Conservation (phyloP, 805 yeast genomes). For the Lipomyces kockii region DNA sequence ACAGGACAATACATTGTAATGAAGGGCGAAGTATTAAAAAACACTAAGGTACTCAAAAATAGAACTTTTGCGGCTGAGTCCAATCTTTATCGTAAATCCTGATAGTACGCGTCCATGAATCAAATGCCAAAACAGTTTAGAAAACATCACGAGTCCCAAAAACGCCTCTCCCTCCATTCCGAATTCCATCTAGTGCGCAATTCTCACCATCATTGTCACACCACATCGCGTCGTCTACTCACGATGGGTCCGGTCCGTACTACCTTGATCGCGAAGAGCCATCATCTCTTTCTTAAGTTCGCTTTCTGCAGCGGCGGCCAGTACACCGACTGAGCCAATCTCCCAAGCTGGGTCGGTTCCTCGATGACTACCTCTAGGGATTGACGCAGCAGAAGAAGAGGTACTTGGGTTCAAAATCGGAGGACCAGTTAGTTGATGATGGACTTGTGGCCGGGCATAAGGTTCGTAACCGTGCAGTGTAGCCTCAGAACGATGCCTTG, state of each 20-base stretch:
- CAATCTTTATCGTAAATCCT: background rate
- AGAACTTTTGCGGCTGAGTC: background rate
- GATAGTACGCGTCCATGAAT: background rate
- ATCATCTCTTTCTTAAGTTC: slow-evolving; percentile 18
- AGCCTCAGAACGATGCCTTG: slow-evolving; percentile 37
- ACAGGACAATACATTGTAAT: background rate
- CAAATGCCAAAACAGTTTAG: background rate
- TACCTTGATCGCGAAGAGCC: background rate
- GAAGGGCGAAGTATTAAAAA: background rate
- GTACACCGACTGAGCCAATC: slow-evolving; percentile 31
- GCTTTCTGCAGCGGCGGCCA: slow-evolving; percentile 36
- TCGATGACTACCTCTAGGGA: slow-evolving; percentile 14
- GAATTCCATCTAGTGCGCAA: background rate
- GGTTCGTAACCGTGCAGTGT: slow-evolving; percentile 37
- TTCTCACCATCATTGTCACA: background rate
- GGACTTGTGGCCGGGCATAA: slow-evolving; percentile 23
- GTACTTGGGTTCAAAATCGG: slow-evolving; percentile 11
- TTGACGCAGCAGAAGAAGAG: background rate
- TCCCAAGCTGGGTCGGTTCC: slow-evolving; percentile 31
- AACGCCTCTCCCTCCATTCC: background rate
- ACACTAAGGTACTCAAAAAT: background rate
- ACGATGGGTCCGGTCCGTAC: background rate
- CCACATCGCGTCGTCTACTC: background rate
- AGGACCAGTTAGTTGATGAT: slow-evolving; percentile 18
- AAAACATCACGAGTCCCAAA: background rate